phyloP scores from a whole-genome alignment of 139 green algal species.

The Picochlorum sp. region DNA sequence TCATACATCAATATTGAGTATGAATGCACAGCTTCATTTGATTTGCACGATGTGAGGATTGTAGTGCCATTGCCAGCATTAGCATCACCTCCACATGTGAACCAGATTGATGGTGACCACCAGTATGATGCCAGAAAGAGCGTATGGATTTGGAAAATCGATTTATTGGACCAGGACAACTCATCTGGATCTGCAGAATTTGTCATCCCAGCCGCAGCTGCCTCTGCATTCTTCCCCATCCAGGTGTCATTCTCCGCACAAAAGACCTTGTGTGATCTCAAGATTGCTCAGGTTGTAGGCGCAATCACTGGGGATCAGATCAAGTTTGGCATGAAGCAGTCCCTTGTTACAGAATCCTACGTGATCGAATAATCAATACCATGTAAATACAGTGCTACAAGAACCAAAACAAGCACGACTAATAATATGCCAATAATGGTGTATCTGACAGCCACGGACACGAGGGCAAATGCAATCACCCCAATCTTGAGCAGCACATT shows the following conservation, averaged over 20 bases:
- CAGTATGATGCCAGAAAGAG: conserved; percentile 62
- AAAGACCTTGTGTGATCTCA: conserved; percentile 72
- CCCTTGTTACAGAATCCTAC: conserved; percentile 53
- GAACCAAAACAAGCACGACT: neutral
- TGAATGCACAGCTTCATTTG: conserved; percentile 66
- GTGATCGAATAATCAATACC: conserved; percentile 33
- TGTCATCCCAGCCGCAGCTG: conserved; percentile 66
- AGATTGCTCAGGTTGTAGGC: conserved; percentile 46
- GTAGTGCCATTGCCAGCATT: conserved; percentile 69
- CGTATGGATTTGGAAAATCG: conserved; percentile 77
- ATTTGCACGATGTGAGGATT: conserved; percentile 90
- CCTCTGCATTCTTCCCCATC: conserved; percentile 88
- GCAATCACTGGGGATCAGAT: conserved; percentile 42
- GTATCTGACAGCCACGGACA: conserved; percentile 10
- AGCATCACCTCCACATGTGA: conserved; percentile 26
- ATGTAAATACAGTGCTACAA: neutral
- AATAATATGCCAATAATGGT: conserved; percentile 8
- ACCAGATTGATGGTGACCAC: conserved; percentile 74
- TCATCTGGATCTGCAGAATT: conserved; percentile 87
- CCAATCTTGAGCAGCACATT: conserved; percentile 7
- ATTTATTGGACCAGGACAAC: conserved; percentile 89
- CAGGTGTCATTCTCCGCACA: conserved; percentile 51
- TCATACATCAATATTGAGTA: conserved; percentile 99
- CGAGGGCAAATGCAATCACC: conserved; percentile 6
- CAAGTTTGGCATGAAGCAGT: conserved; percentile 54